Base-by-base conservation (phyloP, 257 asterid species). In the Solanum paucissectum region DNA sequence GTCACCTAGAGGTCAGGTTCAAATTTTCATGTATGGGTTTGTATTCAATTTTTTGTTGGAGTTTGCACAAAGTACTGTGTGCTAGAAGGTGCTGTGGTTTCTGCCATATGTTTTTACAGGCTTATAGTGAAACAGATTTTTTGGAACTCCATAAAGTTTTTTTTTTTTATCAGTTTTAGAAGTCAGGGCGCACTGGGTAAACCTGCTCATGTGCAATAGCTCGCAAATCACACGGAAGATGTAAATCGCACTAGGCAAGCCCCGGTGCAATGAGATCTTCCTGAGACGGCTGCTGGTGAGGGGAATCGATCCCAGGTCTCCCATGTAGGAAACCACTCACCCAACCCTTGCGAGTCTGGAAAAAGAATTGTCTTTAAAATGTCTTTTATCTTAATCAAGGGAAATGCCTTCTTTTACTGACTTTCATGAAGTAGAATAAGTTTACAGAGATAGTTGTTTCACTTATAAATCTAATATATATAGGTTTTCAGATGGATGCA, bases 401-500 rank as follows among this genome's bases (percentile, higher is more conserved):
- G 32, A 73, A 73, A 44, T 44, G 64, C 64, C 64, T 79, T 79
- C 10, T 13, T 79, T 79, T 33, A 79, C n/a, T 25, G 84, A 14
- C 16, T 16, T 81, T 27, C 5, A 16, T 29, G 68, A 52, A 18
- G 68, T 81, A 29, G 25, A 49, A 29, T 81, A 46, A 44, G 27
- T 81, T 49, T 18, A 46, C 68, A 46, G 85, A 46, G 66, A n/a
- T 10, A 46, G 85, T 81, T 81, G 42, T 81, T 46, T 81, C 85
- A 81, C 85, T 81, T 81, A 81, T 37, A 87, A 9, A 55, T 83
- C 86, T 87, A 62, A 46, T 37, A 33, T 75, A 37, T 88, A 32
- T 93, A 96, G 99, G 97, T 96, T 42, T 96, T 96, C 90, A 94
- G 99, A 91, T 97, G 99, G 99, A 97, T 97, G 99, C 99, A 97